phyloP scores from a whole-genome alignment of 805 yeast species.

The Brettanomyces naardenensis region DNA sequence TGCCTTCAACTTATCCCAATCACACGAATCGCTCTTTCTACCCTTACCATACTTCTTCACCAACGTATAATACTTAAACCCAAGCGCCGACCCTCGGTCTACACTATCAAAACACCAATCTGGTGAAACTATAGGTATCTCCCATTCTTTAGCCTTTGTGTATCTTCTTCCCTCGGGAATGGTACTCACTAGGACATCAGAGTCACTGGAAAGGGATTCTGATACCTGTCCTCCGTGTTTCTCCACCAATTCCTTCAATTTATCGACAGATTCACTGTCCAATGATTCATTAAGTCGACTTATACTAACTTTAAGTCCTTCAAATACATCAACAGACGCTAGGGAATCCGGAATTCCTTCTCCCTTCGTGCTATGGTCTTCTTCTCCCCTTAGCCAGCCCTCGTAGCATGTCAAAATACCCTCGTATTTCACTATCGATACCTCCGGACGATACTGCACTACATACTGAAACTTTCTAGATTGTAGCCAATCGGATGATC shows the following conservation, averaged over 20 bases:
- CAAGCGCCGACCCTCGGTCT: slow-evolving; percentile 35
- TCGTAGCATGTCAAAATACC: slow-evolving; percentile 38
- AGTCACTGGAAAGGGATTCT: slow-evolving; percentile 38
- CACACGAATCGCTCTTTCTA: slow-evolving; percentile 26
- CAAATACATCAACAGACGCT: slow-evolving; percentile 27
- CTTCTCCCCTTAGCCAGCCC: slow-evolving; percentile 51
- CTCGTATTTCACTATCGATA: slow-evolving; percentile 43
- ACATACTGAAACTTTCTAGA: slow-evolving; percentile 49
- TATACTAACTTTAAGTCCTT: slow-evolving; percentile 32
- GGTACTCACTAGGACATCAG: slow-evolving; percentile 40
- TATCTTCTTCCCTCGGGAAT: slow-evolving; percentile 46
- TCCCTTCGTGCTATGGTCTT: slow-evolving; percentile 5
- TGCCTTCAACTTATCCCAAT: slow-evolving; percentile 11
- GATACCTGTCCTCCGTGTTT: slow-evolving; percentile 42
- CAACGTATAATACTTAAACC: slow-evolving; percentile 31
- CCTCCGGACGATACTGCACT: slow-evolving; percentile 44
- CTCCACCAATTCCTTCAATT: slow-evolving; percentile 26
- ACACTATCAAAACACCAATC: slow-evolving; percentile 42
- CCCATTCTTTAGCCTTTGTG: slow-evolving; percentile 45
- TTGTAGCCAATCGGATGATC: slow-evolving; percentile 20
- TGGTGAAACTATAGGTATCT: slow-evolving; percentile 46
- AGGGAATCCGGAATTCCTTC: slow-evolving; percentile 3
- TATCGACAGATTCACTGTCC: slow-evolving; percentile 9
- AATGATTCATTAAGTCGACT: slow-evolving; percentile 19
- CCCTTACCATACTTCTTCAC: slow-evolving; percentile 13